phyloP scores from a whole-genome alignment of 2,329 filamentous ascomycete genomes.

The Aspergillus sp. region DNA sequence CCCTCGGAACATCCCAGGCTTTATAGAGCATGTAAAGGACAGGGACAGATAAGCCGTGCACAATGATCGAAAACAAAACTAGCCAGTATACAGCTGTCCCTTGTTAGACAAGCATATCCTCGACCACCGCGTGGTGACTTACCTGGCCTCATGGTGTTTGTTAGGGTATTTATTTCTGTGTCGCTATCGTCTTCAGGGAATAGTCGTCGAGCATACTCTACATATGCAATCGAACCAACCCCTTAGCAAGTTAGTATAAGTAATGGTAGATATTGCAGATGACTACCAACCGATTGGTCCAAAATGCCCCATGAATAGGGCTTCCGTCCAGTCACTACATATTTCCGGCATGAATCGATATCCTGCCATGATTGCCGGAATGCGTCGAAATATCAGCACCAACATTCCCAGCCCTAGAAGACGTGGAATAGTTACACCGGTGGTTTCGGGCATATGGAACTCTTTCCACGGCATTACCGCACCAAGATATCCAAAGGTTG shows the following conservation, averaged over 20 bases:
- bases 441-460: slow-evolving; percentile 54
- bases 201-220: slow-evolving; percentile 46
- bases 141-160: slow-evolving; percentile 42
- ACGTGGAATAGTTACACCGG: slow-evolving; percentile 53
- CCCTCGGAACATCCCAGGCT: slow-evolving; percentile 27
- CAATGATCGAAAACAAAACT: slow-evolving; percentile 41
- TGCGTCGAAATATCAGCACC: slow-evolving; percentile 56
- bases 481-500: slow-evolving; percentile 61
- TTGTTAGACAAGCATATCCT: neutral
- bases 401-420: slow-evolving; percentile 55
- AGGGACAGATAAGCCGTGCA: slow-evolving; percentile 42
- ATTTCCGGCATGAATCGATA: slow-evolving; percentile 58
- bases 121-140: neutral
- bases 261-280: neutral
- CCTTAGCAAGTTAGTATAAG: slow-evolving; percentile 25
- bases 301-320: slow-evolving; percentile 61
- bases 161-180: slow-evolving; percentile 42
- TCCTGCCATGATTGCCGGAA: slow-evolving; percentile 54
- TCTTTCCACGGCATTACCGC: slow-evolving; percentile 56
- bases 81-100: slow-evolving; percentile 47
- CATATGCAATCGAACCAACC: slow-evolving; percentile 47
- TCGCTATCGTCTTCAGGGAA: slow-evolving; percentile 44
- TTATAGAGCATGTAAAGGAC: slow-evolving; percentile 34
- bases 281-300: slow-evolving; percentile 41
- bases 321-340: slow-evolving; percentile 56